These are phyloP conservation scores for Beta corolliflora DNA, from an alignment of 179 eudicot genomes.

Conservation along the genomic window DNA sequence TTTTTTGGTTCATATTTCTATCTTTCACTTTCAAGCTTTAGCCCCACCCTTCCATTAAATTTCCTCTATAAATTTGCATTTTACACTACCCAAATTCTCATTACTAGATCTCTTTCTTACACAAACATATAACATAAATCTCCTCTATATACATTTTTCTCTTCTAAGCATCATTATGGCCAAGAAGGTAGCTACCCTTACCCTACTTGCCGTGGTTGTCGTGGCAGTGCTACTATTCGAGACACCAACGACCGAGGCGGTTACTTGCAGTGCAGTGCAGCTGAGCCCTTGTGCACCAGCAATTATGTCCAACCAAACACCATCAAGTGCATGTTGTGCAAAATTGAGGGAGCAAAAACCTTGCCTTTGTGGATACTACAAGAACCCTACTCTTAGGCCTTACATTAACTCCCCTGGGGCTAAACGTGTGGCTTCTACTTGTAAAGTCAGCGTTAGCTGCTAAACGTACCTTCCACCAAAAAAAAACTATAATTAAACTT, in stretches of 20 bases:
- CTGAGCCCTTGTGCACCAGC: constrained; percentile 46
- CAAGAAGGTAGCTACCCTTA: constrained; percentile 20
- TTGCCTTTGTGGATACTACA: constrained; percentile 57
- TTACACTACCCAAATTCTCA: not conserved
- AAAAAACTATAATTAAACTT: not conserved
- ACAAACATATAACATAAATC: not conserved
- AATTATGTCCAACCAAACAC: constrained; percentile 24
- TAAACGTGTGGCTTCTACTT: constrained; percentile 39
- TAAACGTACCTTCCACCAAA: not conserved
- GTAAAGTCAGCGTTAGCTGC: constrained; percentile 49
- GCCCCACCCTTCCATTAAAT: not conserved
- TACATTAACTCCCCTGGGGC: constrained; percentile 52
- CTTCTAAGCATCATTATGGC: constrained; percentile 15
- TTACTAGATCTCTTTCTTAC: not conserved
- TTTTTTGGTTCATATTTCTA: not conserved
- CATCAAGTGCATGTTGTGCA: constrained; percentile 48
- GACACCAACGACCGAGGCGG: constrained; percentile 37
- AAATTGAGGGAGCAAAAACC: constrained; percentile 51
- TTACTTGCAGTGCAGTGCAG: constrained; percentile 42
- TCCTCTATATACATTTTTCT: too few species aligned
- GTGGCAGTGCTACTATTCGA: constrained; percentile 26
- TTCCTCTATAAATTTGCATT: constrained; percentile 20
- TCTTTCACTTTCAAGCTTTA: not conserved
- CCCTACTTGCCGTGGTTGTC: constrained; percentile 20
- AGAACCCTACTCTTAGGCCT: constrained; percentile 40